Evolutionary conservation across 2,329 filamentous ascomycete genomes (phyloP).

Genomic region (Colletotrichum salicis): DNA sequence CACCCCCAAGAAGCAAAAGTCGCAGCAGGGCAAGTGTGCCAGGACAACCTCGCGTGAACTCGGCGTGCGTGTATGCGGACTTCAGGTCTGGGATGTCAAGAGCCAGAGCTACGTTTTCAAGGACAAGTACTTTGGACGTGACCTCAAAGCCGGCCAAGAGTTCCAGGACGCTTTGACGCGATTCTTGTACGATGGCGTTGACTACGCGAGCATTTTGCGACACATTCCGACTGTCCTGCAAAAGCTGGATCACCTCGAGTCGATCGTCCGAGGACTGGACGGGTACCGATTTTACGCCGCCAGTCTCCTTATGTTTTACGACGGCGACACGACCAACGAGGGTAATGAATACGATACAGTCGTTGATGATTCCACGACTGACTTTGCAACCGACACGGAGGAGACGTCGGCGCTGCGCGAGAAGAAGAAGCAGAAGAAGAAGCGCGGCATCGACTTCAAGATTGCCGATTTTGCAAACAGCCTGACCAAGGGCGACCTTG

Average conservation of each 20-base stretch:
- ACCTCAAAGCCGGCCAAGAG: slow-evolving; percentile 85
- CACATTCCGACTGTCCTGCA: slow-evolving; percentile 90
- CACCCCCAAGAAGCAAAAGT: slow-evolving; percentile 89
- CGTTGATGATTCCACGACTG: slow-evolving; percentile 67
- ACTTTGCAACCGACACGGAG: slow-evolving; percentile 68
- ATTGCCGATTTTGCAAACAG: slow-evolving; percentile 99
- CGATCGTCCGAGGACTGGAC: slow-evolving; percentile 80
- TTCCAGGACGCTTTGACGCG: slow-evolving; percentile 89
- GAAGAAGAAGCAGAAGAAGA: slow-evolving; percentile 60
- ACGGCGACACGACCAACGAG: slow-evolving; percentile 75
- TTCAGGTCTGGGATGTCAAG: slow-evolving; percentile 94
- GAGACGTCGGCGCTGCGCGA: slow-evolving; percentile 52
- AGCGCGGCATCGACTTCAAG: slow-evolving; percentile 84
- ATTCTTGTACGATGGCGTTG: slow-evolving; percentile 91
- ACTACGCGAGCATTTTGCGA: slow-evolving; percentile 80
- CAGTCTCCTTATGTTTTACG: slow-evolving; percentile 94
- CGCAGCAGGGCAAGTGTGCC: slow-evolving; percentile 91
- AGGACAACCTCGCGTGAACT: slow-evolving; percentile 91
- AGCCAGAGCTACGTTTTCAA: slow-evolving; percentile 91
- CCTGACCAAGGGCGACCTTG: slow-evolving; percentile 84
- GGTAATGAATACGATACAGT: slow-evolving; percentile 59
- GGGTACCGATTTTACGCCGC: slow-evolving; percentile 96
- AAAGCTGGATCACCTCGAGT: slow-evolving; percentile 84
- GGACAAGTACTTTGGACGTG: slow-evolving; percentile 96
- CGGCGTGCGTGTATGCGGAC: slow-evolving; percentile 91